Evolutionary conservation across 352 stramenopile species (phyloP), one percentile per base, ranked within the genome.

Genomic region (Globisporangium splendens): DNA sequence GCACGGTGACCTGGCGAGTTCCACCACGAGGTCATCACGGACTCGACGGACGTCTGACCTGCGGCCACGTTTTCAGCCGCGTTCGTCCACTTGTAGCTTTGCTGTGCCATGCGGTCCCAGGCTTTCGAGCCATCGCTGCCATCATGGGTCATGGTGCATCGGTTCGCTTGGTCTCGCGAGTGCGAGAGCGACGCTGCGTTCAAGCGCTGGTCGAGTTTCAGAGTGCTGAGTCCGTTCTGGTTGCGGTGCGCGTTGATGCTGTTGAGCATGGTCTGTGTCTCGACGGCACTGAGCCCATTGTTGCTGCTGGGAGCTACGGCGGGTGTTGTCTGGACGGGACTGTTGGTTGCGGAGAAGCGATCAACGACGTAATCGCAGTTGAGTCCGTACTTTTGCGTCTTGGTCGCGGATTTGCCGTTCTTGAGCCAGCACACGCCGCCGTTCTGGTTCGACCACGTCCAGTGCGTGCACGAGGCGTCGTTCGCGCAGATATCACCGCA

Each of bases 1-100:
- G 61, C 61, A 2, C 62, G 50, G 63, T 86, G 76, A 0, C 72
- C 72, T 1, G 47, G 20, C 46, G 76, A 86, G 44, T 83, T 80
- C 72, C 72, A 78, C 75, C 72, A 85, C 8, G 70, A 73, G 0
- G 39, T 74, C 71, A 85, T 87, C 21, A 83, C 74, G 24, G 24
- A 31, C 24, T 54, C 51, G 2, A 87, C 70, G 14, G 50, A 65
- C 8, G 49, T 21, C 46, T 78, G 73, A 0, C 75, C 73, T 0
- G 70, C 70, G 21, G 72, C 70, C 31, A 88, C 69, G 51, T 88
- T 84, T 61, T 88, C 77, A 2, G 66, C 66, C 33, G 63, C 61
- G 13, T 62, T 55, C 7, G n/a, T 54, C 75, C 73, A 83, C 21
- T 67, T 43, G 61, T 77, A 86, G 39, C 70, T 65, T n/a, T 77